These are phyloP conservation scores for Cephaloascus albidus DNA, from an alignment of 805 yeast species.

Conservation along the genomic window DNA sequence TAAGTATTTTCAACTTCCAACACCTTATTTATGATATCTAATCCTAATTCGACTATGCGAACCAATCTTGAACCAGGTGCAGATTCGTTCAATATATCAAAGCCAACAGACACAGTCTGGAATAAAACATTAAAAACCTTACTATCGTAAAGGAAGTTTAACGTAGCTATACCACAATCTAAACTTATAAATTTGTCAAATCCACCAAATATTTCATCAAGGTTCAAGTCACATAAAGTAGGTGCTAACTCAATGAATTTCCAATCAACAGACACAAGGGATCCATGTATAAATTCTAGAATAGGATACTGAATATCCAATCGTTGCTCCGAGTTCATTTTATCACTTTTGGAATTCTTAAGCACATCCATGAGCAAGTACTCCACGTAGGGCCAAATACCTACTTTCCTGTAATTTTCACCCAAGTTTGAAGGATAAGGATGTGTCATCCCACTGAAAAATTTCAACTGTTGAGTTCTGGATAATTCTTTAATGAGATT, in stretches of 20 bases:
- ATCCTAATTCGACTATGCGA: slow-evolving; percentile 25
- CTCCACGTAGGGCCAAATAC: slow-evolving; percentile 76
- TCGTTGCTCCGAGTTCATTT: slow-evolving; percentile 12
- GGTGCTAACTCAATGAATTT: slow-evolving; percentile 41
- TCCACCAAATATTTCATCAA: not conserved
- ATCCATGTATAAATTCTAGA: not conserved
- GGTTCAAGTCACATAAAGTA: slow-evolving; percentile 21
- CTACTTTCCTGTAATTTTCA: slow-evolving; percentile 44
- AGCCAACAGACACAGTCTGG: slow-evolving; percentile 45
- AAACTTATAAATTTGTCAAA: slow-evolving; percentile 38
- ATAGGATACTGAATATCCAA: not conserved
- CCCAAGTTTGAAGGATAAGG: slow-evolving; percentile 65
- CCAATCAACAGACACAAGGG: slow-evolving; percentile 28
- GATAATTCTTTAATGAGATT: slow-evolving; percentile 39
- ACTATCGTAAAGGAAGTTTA: slow-evolving; percentile 56
- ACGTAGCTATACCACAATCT: slow-evolving; percentile 60
- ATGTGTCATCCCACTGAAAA: too few species aligned
- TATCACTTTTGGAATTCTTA: slow-evolving; percentile 30
- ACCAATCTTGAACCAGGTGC: slow-evolving; percentile 19
- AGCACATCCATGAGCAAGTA: slow-evolving; percentile 62
- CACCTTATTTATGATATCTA: slow-evolving; percentile 34
- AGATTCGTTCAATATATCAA: slow-evolving; percentile 42
- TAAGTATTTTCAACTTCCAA: slow-evolving; percentile 51
- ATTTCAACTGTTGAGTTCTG: too few species aligned
- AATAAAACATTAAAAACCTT: slow-evolving; percentile 49